Evolutionary conservation across 441 rosid species (phyloP).

Genomic region (Mallotus repandus): DNA sequence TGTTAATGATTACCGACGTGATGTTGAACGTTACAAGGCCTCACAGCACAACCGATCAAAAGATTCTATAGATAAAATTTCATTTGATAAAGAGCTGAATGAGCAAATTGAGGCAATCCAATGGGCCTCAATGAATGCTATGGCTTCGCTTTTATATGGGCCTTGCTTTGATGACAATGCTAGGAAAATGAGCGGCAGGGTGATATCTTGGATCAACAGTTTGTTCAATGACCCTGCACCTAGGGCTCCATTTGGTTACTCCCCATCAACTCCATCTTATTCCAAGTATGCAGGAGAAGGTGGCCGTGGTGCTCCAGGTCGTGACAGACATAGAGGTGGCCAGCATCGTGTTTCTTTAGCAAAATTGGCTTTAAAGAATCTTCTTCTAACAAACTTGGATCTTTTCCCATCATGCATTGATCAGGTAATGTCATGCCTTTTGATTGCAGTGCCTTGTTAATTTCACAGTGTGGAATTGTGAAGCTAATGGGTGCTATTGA

Average conservation of each 20-base stretch:
- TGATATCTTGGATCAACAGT: slow-evolving; percentile 97
- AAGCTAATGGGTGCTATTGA: slow-evolving; percentile 9
- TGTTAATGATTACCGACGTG: slow-evolving; percentile 94
- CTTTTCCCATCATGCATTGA: slow-evolving; percentile 98
- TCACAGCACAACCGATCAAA: slow-evolving; percentile 95
- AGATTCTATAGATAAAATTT: slow-evolving; percentile 93
- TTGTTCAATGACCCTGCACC: slow-evolving; percentile 96
- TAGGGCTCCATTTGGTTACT: slow-evolving; percentile 96
- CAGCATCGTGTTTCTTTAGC: slow-evolving; percentile 96
- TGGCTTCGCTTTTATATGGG: slow-evolving; percentile 97
- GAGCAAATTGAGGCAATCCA: slow-evolving; percentile 97
- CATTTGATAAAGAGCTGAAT: slow-evolving; percentile 92
- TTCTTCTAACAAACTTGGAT: slow-evolving; percentile 96
- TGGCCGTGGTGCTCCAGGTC: slow-evolving; percentile 86
- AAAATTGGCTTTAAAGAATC: slow-evolving; percentile 93
- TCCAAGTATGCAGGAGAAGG: slow-evolving; percentile 86
- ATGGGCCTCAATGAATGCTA: slow-evolving; percentile 98
- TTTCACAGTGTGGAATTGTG: neutral
- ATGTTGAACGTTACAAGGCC: slow-evolving; percentile 95
- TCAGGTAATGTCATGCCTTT: slow-evolving; percentile 60
- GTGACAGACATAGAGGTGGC: slow-evolving; percentile 87
- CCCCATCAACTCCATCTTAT: slow-evolving; percentile 97
- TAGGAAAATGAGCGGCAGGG: slow-evolving; percentile 97
- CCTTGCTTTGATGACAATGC: slow-evolving; percentile 99
- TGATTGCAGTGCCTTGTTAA: neutral